These are phyloP conservation scores for Phytopythium mirpurense DNA, from an alignment of 352 stramenopile genomes.

Conservation along the genomic window DNA sequence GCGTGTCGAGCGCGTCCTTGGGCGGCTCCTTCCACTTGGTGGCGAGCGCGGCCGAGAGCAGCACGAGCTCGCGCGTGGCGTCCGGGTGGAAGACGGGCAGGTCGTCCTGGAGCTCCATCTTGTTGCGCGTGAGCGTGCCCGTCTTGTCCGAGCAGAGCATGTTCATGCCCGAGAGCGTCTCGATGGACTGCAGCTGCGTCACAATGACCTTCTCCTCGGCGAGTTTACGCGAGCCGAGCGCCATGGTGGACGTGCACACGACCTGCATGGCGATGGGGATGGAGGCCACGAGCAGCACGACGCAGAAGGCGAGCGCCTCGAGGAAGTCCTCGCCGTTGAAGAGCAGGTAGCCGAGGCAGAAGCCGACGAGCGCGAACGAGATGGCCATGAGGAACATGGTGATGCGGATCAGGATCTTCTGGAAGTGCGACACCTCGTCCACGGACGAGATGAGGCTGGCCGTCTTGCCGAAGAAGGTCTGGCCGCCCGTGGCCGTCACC, in stretches of 20 bases:
- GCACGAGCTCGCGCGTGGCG: conserved; percentile 81
- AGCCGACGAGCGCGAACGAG: conserved; percentile 81
- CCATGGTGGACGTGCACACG: conserved; percentile 91
- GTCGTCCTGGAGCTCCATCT: conserved; percentile 92
- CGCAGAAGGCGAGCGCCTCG: conserved; percentile 79
- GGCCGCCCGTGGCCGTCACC: conserved; percentile 81
- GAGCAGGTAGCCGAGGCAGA: conserved; percentile 85
- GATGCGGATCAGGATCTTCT: conserved; percentile 91
- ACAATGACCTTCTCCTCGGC: conserved; percentile 92
- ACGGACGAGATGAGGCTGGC: conserved; percentile 65
- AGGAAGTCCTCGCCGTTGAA: conserved; percentile 74
- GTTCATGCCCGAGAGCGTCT: conserved; percentile 91
- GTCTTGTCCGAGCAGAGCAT: conserved; percentile 97
- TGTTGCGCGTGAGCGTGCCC: conserved; percentile 93
- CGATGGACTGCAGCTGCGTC: conserved; percentile 87
- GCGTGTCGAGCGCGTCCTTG: conserved; percentile 92
- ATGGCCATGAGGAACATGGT: conserved; percentile 88
- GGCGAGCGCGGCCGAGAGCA: conserved; percentile 89
- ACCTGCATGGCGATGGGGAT: conserved; percentile 94
- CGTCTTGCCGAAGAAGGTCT: conserved; percentile 93
- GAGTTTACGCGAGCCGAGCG: conserved; percentile 88
- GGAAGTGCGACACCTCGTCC: conserved; percentile 82
- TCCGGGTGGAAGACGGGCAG: conserved; percentile 80
- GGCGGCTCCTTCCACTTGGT: conserved; percentile 93
- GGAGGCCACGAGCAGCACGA: conserved; percentile 89